Base-by-base conservation (phyloP, 768 basidiomycete genomes). In the Collybia sordida region DNA sequence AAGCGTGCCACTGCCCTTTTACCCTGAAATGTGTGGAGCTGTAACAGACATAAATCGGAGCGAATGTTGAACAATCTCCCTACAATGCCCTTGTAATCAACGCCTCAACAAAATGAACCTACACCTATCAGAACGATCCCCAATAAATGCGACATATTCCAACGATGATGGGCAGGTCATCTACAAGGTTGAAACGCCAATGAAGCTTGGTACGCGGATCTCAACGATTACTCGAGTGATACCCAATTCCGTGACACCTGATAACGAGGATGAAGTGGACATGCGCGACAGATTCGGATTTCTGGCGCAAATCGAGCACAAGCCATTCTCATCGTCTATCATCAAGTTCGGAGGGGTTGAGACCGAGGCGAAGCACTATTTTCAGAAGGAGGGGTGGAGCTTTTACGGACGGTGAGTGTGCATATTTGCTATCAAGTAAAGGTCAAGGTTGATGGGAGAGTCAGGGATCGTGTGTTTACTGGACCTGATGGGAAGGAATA, bases 401-500 rank as follows among this genome's bases (percentile, higher is more conserved):
- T 22, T 12, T 17, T 52, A 50, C 42, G 53, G 63, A 23, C 27
- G 59, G 57, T 57, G 40, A 45, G 54, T 44, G 21, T 9, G 41
- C 44, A 27, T 31, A 14, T 11, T 31, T 31, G 6, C 14, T 31
- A n/a, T n/a, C n/a, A n/a, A n/a, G n/a, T n/a, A n/a, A n/a, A n/a
- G n/a, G n/a, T n/a, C n/a, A n/a, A n/a, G n/a, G n/a, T n/a, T n/a
- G n/a, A n/a, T n/a, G n/a, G n/a, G n/a, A n/a, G n/a, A n/a, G n/a
- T n/a, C n/a, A 60, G 59, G 17, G 9, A 59, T 56, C 59, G 58
- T 17, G 28, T 60, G 9, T 64, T 59, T 18, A 57, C 55, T 8
- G 63, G 42, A 11, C 53, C 47, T 6, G 57, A 64, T 45, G 58
- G 58, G 6, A 31, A 18, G 38, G 61, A 59, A 46, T 64, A 62